phyloP scores from a whole-genome alignment of 768 basidiomycete genomes.

The Sarcodon sp. region DNA sequence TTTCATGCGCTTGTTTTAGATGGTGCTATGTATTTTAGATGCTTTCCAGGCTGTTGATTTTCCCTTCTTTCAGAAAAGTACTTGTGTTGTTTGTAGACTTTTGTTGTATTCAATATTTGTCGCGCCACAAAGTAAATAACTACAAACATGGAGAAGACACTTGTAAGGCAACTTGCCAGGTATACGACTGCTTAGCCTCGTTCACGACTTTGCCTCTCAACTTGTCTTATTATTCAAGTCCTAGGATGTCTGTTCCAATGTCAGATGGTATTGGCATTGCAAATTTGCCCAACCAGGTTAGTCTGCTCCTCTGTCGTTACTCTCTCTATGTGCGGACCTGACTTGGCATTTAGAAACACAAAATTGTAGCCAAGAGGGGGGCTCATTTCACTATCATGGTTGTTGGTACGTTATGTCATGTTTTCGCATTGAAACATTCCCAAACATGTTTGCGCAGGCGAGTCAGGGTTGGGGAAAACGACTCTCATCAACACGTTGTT shows the following conservation, averaged over 20 bases:
- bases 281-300: conserved; percentile 95
- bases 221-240: too few species aligned
- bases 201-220: too few species aligned
- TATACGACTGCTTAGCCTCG: too few species aligned
- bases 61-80: too few species aligned
- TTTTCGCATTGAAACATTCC: neutral
- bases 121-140: too few species aligned
- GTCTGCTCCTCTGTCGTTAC: conserved; percentile 15
- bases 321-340: conserved; percentile 5
- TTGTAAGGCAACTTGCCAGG: too few species aligned
- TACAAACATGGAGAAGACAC: too few species aligned
- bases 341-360: conserved; percentile 63
- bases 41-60: too few species aligned
- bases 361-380: conserved; percentile 96
- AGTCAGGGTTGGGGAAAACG: conserved; percentile 95
- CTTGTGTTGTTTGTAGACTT: too few species aligned
- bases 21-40: too few species aligned
- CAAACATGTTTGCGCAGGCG: conserved; percentile 38
- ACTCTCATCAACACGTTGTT: conserved; percentile 98
- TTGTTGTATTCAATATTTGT: too few species aligned
- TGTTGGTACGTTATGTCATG: conserved; percentile 52
- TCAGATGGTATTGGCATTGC: conserved; percentile 86
- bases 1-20: too few species aligned
- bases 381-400: conserved; percentile 99
- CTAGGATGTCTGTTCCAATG: conserved; percentile 9